Evolutionary conservation across 306 rosid genomes (phyloP).

Genomic region (Datisca glomerata): DNA sequence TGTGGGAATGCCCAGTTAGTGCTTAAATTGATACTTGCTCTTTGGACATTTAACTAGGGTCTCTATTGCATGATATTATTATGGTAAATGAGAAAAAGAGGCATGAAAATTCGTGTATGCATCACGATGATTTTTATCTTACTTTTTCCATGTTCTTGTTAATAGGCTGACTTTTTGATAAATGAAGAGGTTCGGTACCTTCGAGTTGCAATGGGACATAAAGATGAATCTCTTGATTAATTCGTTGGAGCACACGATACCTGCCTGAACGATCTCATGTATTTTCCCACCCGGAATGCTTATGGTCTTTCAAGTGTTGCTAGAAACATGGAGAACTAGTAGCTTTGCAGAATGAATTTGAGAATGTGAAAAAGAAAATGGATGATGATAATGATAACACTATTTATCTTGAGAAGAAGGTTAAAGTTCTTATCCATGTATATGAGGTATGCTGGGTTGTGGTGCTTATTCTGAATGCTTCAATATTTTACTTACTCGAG

Average conservation of each 20-base stretch:
- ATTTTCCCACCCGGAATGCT: constrained; percentile 65
- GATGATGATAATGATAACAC: constrained; percentile 76
- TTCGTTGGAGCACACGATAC: constrained; percentile 83
- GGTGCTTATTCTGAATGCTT: background rate
- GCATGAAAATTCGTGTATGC: too few relatives aligned
- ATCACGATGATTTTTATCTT: too few relatives aligned
- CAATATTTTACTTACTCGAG: too few relatives aligned
- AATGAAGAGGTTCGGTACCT: constrained; percentile 61
- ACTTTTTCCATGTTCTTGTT: too few relatives aligned
- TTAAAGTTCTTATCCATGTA: constrained; percentile 63
- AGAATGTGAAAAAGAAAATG: constrained; percentile 52
- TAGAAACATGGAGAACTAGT: constrained; percentile 77
- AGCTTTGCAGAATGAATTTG: constrained; percentile 78
- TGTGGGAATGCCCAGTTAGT: too few relatives aligned
- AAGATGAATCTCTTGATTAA: constrained; percentile 59
- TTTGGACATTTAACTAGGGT: too few relatives aligned
- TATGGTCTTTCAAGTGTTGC: constrained; percentile 86
- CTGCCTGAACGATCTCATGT: constrained; percentile 73
- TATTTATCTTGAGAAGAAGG: constrained; percentile 66
- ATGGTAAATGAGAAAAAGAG: too few relatives aligned
- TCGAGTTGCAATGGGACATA: constrained; percentile 81
- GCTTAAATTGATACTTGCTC: too few relatives aligned
- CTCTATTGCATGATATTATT: too few relatives aligned
- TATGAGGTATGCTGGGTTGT: constrained; percentile 52
- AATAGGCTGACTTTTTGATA: constrained; percentile 75